Base-by-base conservation (phyloP, 768 basidiomycete species). In the Leccinum variicolor region DNA sequence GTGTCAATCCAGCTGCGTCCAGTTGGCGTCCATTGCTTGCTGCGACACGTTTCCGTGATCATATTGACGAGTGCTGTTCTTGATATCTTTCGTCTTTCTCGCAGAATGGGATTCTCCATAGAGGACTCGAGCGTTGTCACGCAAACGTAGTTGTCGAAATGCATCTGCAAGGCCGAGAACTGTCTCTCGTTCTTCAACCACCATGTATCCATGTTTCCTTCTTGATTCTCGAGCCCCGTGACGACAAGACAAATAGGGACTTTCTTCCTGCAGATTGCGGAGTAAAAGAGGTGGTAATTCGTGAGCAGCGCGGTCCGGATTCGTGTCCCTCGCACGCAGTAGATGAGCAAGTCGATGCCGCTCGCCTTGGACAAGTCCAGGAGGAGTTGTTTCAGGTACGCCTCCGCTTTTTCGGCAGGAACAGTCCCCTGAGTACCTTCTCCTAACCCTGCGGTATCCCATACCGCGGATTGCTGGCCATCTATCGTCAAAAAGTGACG, bases 261-360 rank as follows among this genome's bases (percentile, higher is more conserved):
- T 43, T 68, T 60, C 47, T 64, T 61, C 34, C 65, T 67, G 54
- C 76, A 78, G n/a, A 79, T 72, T 17, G 74, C 69, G 11, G 75
- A 68, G 51, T 72, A 66, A 53, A 78, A 77, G 23, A 78, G 55
- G 46, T 64, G 62, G 70, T 76, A 79, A 58, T 78, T 79, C 14
- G 55, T 43, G 54, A 67, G 65, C 11, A 66, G 11, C 48, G 63
- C 65, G 21, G 60, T 59, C 10, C 55, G 57, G 33, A 62, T 57
- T 6, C 66, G 55, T 4, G 65, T 56, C 10, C 59, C 68, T 14
- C 71, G 66, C 41, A 75, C 61, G 53, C 72, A 75, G 55, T 67
- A 73, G 46, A 70, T 9, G 50, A 68, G 58, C 17, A 70, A 50
- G 46, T 68, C 66, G 33, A 70, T 39, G 15, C 68, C 52, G 41